Conservation (phyloP, 306 rosid species). For the Coriaria nepalensis region DNA sequence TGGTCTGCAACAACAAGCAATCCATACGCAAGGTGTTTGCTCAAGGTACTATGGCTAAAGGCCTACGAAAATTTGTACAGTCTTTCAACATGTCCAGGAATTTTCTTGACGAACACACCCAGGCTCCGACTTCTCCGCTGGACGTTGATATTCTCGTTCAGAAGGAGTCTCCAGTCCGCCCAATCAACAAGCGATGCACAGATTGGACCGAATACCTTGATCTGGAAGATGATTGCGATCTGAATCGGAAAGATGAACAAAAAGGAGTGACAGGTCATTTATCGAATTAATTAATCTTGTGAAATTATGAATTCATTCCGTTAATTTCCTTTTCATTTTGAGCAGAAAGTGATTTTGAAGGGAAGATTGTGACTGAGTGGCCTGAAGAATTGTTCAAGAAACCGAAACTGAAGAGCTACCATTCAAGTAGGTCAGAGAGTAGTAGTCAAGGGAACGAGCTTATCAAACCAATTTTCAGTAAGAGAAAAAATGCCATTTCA, state of each 20-base stretch:
- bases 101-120: slow-evolving; percentile 22
- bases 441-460: slow-evolving; percentile 8
- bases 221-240: slow-evolving; percentile 8
- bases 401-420: slow-evolving; percentile 21
- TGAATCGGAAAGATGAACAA: slow-evolving; percentile 4
- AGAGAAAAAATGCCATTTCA: slow-evolving; percentile 15
- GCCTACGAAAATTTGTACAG: slow-evolving; percentile 68
- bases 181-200: slow-evolving; percentile 16
- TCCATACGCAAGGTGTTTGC: slow-evolving; percentile 64
- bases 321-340: slow-evolving; percentile 12
- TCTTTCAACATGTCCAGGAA: slow-evolving; percentile 65
- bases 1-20: slow-evolving; percentile 68
- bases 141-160: background rate
- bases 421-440: slow-evolving; percentile 10
- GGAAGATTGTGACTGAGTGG: slow-evolving; percentile 46
- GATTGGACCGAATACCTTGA: slow-evolving; percentile 71
- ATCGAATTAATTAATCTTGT: too few relatives aligned
- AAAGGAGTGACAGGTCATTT: too few relatives aligned
- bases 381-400: slow-evolving; percentile 31
- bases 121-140: background rate
- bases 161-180: background rate
- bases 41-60: slow-evolving; percentile 54
- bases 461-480: slow-evolving; percentile 18
- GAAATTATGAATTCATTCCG: background rate
- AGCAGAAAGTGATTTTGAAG: slow-evolving; percentile 14